These are phyloP conservation scores for Diaporthe ilicicola DNA, from an alignment of 2,329 filamentous ascomycete species.

Conservation along the genomic window DNA sequence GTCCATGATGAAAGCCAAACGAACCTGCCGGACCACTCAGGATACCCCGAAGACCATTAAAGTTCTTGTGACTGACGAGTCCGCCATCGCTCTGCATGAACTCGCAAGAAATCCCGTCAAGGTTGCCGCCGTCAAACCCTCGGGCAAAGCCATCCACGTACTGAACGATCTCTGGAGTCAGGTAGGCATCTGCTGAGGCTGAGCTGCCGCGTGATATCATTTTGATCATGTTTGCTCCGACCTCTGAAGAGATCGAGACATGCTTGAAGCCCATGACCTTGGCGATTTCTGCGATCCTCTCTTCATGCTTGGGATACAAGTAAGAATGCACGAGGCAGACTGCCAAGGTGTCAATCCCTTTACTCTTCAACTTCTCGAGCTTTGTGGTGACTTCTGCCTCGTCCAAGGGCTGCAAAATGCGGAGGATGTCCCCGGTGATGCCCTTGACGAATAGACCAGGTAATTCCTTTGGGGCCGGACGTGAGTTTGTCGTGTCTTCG, in stretches of 20 bases:
- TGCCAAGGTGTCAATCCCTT: slow-evolving; percentile 57
- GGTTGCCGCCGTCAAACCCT: slow-evolving; percentile 68
- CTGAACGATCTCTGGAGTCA: slow-evolving; percentile 74
- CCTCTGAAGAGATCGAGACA: slow-evolving; percentile 71
- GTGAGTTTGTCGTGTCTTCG: slow-evolving; percentile 45
- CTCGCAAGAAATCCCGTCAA: slow-evolving; percentile 56
- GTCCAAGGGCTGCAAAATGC: slow-evolving; percentile 58
- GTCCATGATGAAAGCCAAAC: neutral
- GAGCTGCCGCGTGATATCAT: slow-evolving; percentile 73
- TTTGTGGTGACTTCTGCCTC: slow-evolving; percentile 51
- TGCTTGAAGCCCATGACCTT: slow-evolving; percentile 67
- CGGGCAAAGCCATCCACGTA: slow-evolving; percentile 73
- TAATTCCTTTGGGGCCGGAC: slow-evolving; percentile 63
- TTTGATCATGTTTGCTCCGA: slow-evolving; percentile 77
- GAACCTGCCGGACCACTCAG: slow-evolving; percentile 72
- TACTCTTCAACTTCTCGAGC: slow-evolving; percentile 56
- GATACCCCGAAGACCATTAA: slow-evolving; percentile 72
- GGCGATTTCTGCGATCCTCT: slow-evolving; percentile 67
- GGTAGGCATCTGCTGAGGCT: slow-evolving; percentile 75
- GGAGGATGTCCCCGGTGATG: slow-evolving; percentile 68
- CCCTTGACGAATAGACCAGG: slow-evolving; percentile 40
- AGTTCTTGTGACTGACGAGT: slow-evolving; percentile 59
- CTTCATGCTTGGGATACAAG: slow-evolving; percentile 72
- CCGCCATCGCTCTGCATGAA: slow-evolving; percentile 71
- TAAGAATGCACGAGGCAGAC: slow-evolving; percentile 76